These are phyloP conservation scores for Yamadazyma takamatsuzukensis DNA, from an alignment of 805 yeast genomes.

Conservation along the genomic window DNA sequence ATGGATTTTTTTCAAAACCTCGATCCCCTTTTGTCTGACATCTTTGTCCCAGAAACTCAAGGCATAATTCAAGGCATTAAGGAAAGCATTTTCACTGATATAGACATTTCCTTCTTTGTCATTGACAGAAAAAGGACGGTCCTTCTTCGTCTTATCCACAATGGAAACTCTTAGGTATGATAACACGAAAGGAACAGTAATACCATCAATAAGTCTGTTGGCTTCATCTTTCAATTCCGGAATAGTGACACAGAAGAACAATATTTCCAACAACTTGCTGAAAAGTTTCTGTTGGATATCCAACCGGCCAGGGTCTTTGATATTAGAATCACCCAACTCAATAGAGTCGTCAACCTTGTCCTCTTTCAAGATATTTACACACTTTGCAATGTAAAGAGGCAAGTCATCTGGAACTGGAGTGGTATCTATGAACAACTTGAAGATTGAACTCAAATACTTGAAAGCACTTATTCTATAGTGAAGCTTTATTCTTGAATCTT, in stretches of 20 bases:
- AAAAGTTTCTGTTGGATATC: slow-evolving; percentile 64
- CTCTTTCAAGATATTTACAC: slow-evolving; percentile 42
- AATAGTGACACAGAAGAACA: slow-evolving; percentile 74
- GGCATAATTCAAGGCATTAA: slow-evolving; percentile 75
- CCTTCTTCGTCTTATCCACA: slow-evolving; percentile 61
- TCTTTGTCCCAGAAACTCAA: slow-evolving; percentile 70
- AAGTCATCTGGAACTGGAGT: slow-evolving; percentile 46
- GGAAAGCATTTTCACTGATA: slow-evolving; percentile 64
- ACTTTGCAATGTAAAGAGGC: slow-evolving; percentile 43
- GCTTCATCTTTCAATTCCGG: slow-evolving; percentile 74
- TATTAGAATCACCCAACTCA: slow-evolving; percentile 38
- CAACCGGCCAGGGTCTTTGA: slow-evolving; percentile 48
- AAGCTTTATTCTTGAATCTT: slow-evolving; percentile 57
- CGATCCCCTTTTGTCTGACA: slow-evolving; percentile 69
- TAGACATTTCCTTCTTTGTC: slow-evolving; percentile 76
- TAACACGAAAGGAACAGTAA: slow-evolving; percentile 77
- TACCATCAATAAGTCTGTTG: slow-evolving; percentile 50
- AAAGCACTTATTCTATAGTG: slow-evolving; percentile 79
- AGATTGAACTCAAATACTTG: slow-evolving; percentile 60
- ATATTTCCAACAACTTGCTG: slow-evolving; percentile 58
- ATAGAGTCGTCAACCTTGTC: slow-evolving; percentile 33
- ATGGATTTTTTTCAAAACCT: slow-evolving; percentile 60
- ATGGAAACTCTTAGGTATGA: slow-evolving; percentile 73
- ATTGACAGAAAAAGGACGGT: slow-evolving; percentile 67
- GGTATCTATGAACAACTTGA: slow-evolving; percentile 64